Evolutionary conservation across 1,139 yeast species (phyloP), one percentile per base, ranked within the genome.

Genomic region (Hanseniaspora sp.): DNA sequence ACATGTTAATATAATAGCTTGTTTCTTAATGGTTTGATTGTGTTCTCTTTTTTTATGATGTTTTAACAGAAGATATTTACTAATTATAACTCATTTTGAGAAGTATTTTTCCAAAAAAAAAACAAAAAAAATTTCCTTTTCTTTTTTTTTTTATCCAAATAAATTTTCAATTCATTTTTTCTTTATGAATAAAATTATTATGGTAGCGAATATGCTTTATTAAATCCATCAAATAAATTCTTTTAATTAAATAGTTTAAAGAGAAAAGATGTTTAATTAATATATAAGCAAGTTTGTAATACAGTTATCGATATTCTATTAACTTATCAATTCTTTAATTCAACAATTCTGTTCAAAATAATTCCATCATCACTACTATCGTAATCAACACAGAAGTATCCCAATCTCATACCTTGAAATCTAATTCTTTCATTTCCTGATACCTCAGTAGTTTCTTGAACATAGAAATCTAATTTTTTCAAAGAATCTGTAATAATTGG

Each of bases 331-430:
- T 88, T 96, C 73, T 88, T 90, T 69, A 90, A 77, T 11, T 95
- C 82, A 48, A 90, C 96, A 64, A 88, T 86, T 67, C 95, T 78
- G 71, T 90, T 90, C 67, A 94, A 74, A 44, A 90, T 76, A 61
- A 87, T 71, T 57, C 71, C 74, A 48, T 77, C 82, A 28, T 71
- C 74, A 7, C 74, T 72, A 55, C 87, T 73, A 60, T 92, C 97
- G 63, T 77, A 79, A 67, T 94, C 99, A 69, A 87, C 71, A 67
- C 96, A 83, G 78, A 90, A 94, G 71, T 92, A 92, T 30, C 98
- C 99, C 53, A 87, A 92, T 71, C 99, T 83, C 69, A 94, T 78
- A 34, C 96, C 98, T 73, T 94, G 99, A 86, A 94, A 94, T 68
- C 98, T 79, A 39, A 86, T 86, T n/a, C 95, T 80, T 68, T 92